These are phyloP conservation scores for Skeletonema menzelii DNA, from an alignment of 108 stramenopile species.

Conservation along the genomic window DNA sequence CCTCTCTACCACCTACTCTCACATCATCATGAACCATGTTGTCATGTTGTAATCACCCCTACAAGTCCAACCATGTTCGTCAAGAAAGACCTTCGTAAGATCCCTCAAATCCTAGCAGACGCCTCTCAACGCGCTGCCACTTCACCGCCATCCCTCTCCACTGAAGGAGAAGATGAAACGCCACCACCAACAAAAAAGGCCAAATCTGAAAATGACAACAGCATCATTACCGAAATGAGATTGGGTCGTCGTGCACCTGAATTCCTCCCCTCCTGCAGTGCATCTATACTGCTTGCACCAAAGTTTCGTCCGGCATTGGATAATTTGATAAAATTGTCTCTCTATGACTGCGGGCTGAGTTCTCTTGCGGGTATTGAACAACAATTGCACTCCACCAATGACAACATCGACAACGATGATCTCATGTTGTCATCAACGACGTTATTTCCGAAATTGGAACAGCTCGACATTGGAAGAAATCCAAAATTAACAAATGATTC, in stretches of 20 bases:
- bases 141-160: not conserved
- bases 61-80: slow-evolving; percentile 60
- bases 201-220: not conserved
- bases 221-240: slow-evolving; percentile 16
- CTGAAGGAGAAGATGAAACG: not conserved
- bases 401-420: not conserved
- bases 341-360: slow-evolving; percentile 62
- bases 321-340: slow-evolving; percentile 45
- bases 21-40: not conserved
- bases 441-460: slow-evolving; percentile 43
- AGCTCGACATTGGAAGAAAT: slow-evolving; percentile 67
- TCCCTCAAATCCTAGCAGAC: slow-evolving; percentile 62
- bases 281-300: slow-evolving; percentile 52
- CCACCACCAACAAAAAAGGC: slow-evolving; percentile 29
- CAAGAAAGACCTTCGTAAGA: slow-evolving; percentile 74
- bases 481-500: slow-evolving; percentile 36
- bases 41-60: not conserved
- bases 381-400: not conserved
- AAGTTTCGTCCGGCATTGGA: slow-evolving; percentile 44
- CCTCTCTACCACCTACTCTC: not conserved
- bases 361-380: slow-evolving; percentile 39
- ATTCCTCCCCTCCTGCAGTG: slow-evolving; percentile 41
- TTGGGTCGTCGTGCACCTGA: slow-evolving; percentile 40
- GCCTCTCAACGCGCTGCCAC: slow-evolving; percentile 25
- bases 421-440: not conserved